Conservation (phyloP, 495 filamentous ascomycete genomes). For the Durotheca rogersii region DNA sequence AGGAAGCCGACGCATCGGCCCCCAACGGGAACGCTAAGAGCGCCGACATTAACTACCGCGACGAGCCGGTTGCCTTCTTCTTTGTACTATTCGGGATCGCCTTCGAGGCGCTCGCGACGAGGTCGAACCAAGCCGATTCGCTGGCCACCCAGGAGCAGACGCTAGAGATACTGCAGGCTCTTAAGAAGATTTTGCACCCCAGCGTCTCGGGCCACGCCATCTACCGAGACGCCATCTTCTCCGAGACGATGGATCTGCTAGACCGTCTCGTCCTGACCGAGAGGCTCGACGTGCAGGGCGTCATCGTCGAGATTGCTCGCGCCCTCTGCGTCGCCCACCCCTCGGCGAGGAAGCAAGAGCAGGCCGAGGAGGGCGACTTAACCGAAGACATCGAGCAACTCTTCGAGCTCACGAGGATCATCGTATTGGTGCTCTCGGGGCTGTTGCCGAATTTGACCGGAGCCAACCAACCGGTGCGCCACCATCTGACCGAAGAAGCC, state of each 20-base stretch:
- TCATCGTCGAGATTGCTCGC: constrained; percentile 89
- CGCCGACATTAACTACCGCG: constrained; percentile 90
- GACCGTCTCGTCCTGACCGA: constrained; percentile 93
- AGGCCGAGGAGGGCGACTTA: constrained; percentile 68
- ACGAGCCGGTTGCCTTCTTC: constrained; percentile 98
- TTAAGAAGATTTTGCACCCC: constrained; percentile 92
- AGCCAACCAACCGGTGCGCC: constrained; percentile 65
- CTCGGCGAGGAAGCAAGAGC: constrained; percentile 70
- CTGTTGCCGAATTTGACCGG: constrained; percentile 85
- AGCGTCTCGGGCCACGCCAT: constrained; percentile 96
- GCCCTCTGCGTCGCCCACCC: constrained; percentile 89
- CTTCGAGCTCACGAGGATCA: constrained; percentile 93
- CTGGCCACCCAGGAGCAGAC: constrained; percentile 76
- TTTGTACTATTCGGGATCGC: constrained; percentile 97
- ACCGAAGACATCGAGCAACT: constrained; percentile 97
- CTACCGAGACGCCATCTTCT: constrained; percentile 93
- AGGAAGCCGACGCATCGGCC: constrained; percentile 56
- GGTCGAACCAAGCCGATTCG: constrained; percentile 66
- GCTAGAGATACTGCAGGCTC: constrained; percentile 81
- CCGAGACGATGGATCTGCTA: constrained; percentile 93
- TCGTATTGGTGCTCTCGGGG: constrained; percentile 86
- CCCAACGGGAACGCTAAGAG: constrained; percentile 53
- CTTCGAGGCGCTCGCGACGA: constrained; percentile 88
- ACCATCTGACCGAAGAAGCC: constrained; percentile 78
- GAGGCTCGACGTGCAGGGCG: constrained; percentile 80